These are phyloP conservation scores for Chlorella vulgaris DNA, from an alignment of 139 green algal genomes.

Conservation along the genomic window DNA sequence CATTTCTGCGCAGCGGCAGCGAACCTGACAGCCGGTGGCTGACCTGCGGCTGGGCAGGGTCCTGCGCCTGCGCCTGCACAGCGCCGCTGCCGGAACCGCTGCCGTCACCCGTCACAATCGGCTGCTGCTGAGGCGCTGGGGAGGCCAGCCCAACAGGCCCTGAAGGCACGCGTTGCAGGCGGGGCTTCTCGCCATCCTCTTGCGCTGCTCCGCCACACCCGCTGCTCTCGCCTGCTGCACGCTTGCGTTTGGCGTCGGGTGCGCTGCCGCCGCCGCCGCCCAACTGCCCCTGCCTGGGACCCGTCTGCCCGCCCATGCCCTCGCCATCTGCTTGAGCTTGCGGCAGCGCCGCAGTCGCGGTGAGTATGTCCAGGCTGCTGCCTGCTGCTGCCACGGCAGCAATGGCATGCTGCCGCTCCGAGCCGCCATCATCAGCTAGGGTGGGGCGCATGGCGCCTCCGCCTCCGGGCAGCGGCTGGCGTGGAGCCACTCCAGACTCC, in stretches of 20 bases:
- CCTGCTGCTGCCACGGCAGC: neutral
- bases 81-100: conserved; percentile 3
- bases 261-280: neutral
- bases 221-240: conserved; percentile 16
- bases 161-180: conserved; percentile 1
- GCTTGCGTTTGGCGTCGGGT: neutral
- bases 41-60: neutral
- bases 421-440: neutral
- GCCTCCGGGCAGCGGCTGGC: neutral
- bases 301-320: neutral
- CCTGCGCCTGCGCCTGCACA: neutral
- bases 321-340: neutral
- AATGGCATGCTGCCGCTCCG: neutral
- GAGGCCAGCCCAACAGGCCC: neutral
- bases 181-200: neutral
- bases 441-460: neutral
- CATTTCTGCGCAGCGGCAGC: neutral
- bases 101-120: neutral
- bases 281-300: neutral
- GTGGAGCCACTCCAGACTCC: conserved; percentile 26
- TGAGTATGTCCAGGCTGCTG: neutral
- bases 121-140: conserved; percentile 19
- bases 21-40: conserved; percentile 14
- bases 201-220: neutral
- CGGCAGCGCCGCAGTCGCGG: too few relatives aligned